Percentiles rank a stretch among this genome's conserved stretches.
These are phyloP conservation scores for Mucor plumbeus DNA, from an alignment of 371 early-diverging fungal genomes.

Conservation along the genomic window DNA sequence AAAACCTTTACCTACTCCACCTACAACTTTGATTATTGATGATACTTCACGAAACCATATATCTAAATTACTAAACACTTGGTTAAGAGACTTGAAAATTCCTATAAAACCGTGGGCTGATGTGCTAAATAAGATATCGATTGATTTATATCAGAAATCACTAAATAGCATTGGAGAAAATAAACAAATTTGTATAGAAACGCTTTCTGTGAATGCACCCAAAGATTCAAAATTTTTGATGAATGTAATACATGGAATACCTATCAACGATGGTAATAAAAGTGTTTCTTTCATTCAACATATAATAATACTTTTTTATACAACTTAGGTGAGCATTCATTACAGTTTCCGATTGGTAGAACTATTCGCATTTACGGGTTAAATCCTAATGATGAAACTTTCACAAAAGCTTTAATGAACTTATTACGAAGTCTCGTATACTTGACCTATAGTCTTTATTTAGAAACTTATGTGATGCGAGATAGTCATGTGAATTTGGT, in stretches of 20 bases:
- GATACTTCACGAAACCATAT: constrained; percentile 38
- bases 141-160: constrained; percentile 15
- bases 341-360: constrained; percentile 23
- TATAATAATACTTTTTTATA: not conserved
- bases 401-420: not conserved
- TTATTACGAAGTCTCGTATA: constrained; percentile 19
- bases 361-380: constrained; percentile 26
- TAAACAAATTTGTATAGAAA: constrained; percentile 18
- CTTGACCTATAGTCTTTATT: constrained; percentile 27
- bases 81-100: constrained; percentile 28
- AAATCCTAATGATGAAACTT: constrained; percentile 22
- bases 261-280: constrained; percentile 11
- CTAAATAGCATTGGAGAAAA: not conserved
- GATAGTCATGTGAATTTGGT: constrained; percentile 32
- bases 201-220: constrained; percentile 15
- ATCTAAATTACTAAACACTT: constrained; percentile 29
- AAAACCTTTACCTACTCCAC: constrained; percentile 7
- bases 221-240: constrained; percentile 33
- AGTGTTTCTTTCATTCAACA: not conserved
- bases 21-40: constrained; percentile 14
- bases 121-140: constrained; percentile 17
- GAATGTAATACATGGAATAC: constrained; percentile 29
- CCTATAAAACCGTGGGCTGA: constrained; percentile 27
- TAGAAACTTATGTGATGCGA: constrained; percentile 34
- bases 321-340: not conserved